Base-by-base conservation (phyloP, 345 rosid species). In the Moringa oleifera region DNA sequence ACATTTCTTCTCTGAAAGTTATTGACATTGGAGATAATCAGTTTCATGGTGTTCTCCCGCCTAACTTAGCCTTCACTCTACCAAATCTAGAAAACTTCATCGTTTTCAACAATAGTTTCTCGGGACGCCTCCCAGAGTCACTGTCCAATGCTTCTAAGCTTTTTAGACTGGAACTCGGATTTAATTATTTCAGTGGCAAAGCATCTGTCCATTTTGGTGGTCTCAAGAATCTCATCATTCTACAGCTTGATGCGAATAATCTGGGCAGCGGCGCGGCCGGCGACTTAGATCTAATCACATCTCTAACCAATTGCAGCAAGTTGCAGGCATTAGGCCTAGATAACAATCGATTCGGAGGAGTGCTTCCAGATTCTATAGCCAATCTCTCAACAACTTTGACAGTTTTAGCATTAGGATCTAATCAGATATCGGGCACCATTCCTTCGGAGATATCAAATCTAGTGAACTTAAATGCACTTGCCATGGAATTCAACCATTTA, bases 21-120 rank as follows among this genome's bases (percentile, higher is more conserved):
- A 2, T 24, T 55, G 36, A 20, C 4, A 23, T 54, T 18, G 3
- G 5, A 61, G 0, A 1, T 7, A 71, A 70, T 55, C 4, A 37
- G n/a, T 51, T 75, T 3, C 15, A n/a, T 19, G 67, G 75, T 15
- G 55, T 18, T 6, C 56, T 67, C 20, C 69, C 50, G 10, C n/a
- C 33, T 24, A 61, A 60, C 9, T 19, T 75, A 20, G 63, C 67
- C 18, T 20, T 37, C 22, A 15, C 36, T 36, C 69, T 71, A 46
- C 70, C 70, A 25, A 68, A 60, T 4, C 49, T 61, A 4, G 2
- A 18, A 31, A 6, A 7, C 10, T 15, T 65, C 23, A 6, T 0
- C 17, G 18, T 59, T 21, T 54, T n/a, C 10, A 13, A 0, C 18
- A 59, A 68, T 56, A 20, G 45, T 20, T 50, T 68, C 50, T 23